Evolutionary conservation across 2,329 filamentous ascomycete genomes (phyloP).

Genomic region (Fusarium poae): DNA sequence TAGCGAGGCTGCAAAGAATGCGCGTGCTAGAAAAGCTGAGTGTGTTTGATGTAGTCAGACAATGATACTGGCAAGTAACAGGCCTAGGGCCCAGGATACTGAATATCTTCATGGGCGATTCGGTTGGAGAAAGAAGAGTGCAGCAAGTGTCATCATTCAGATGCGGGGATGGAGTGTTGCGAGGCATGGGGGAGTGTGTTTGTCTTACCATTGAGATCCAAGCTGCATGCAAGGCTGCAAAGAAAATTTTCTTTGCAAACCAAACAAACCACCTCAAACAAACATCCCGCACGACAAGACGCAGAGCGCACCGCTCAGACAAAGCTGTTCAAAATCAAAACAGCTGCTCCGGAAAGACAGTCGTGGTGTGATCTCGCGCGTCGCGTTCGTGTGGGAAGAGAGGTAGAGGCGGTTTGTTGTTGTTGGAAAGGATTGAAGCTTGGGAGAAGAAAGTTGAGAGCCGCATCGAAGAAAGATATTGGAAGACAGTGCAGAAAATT

Average conservation of each 20-base stretch:
- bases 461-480: conserved; percentile 51
- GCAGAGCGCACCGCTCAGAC: conserved; percentile 5
- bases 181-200: conserved; percentile 37
- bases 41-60: conserved; percentile 69
- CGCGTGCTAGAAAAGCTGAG: conserved; percentile 10
- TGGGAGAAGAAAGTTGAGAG: conserved; percentile 34
- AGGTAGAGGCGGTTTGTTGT: conserved; percentile 25
- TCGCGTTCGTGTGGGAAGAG: conserved; percentile 21
- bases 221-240: neutral
- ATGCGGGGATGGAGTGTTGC: conserved; percentile 32
- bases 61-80: conserved; percentile 94
- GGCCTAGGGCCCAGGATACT: conserved; percentile 74
- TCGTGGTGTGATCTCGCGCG: conserved; percentile 20
- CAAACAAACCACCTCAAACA: conserved; percentile 18
- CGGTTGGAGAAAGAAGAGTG: conserved; percentile 89
- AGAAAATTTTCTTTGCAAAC: conserved; percentile 20
- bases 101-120: conserved; percentile 87
- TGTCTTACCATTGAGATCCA: conserved; percentile 46
- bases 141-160: conserved; percentile 78
- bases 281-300: conserved; percentile 11
- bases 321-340: conserved; percentile 36
- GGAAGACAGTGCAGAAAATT: conserved; percentile 51
- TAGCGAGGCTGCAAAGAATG: conserved; percentile 38
- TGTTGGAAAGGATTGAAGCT: conserved; percentile 35
- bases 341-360: conserved; percentile 24